Base-by-base conservation (phyloP, 1,284 basidiomycete genomes). In the Tylopilus sp. region DNA sequence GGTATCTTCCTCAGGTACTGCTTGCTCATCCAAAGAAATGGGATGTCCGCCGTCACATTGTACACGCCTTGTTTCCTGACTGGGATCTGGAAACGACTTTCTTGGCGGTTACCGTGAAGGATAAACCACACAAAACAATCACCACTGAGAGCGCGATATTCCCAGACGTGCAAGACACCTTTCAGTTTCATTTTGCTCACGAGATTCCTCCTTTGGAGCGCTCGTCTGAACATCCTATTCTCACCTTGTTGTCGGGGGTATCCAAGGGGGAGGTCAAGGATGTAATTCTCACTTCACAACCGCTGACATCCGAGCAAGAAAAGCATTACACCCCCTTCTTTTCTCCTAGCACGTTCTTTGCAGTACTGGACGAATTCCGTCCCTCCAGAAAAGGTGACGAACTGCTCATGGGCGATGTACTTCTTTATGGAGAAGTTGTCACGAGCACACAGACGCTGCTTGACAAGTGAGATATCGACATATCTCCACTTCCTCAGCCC, bases 371-470 rank as follows among this genome's bases (percentile, higher is more conserved):
- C 35, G 48, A 57, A 30, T 48, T 65, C 46, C 39, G 69, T 39
- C 56, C 62, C 5, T 49, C 49, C 30, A 37, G 48, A 10, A 49
- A 57, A n/a, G 36, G 30, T 9, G 39, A 55, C n/a, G 47, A 48
- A 7, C 82, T 82, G 78, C 75, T 77, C 3, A 66, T 87, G 11
- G 95, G 95, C 0, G 88, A 92, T 49, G 76, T 82, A 15, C 63
- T 97, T 31, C 62, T 95, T 18, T 98, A 97, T 59, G 88, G 87
- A 21, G 91, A 97, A 68, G 84, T 85, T 0, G 88, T 98, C 6
- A 93, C 92, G 0, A 95, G 91, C 57, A 99, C 96, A 0, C 96
- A 99, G 69, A 96, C 93, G 0, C 81, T 98, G 81, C 76, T 98
- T 2, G 93, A 97, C 63, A 89, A 85, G 93, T 92, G 54, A 70